These are phyloP conservation scores for Carallia pectinifolia DNA, from an alignment of 345 rosid genomes.

Conservation along the genomic window DNA sequence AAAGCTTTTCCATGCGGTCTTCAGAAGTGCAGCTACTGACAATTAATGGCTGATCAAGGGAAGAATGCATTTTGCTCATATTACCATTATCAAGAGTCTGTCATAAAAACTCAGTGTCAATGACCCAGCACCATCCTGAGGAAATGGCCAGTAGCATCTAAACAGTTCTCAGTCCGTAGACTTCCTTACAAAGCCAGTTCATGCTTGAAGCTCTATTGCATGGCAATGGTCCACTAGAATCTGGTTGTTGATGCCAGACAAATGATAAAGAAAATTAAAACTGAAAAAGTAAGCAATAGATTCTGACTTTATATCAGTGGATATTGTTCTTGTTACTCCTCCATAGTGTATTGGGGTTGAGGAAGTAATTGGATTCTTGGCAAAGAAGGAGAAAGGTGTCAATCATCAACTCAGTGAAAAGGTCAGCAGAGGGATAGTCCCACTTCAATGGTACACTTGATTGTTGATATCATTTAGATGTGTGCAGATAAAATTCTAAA, in stretches of 20 bases:
- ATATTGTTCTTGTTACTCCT: not conserved
- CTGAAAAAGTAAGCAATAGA: slow-evolving; percentile 9
- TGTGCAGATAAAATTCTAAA: no score
- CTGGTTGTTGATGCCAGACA: slow-evolving; percentile 13
- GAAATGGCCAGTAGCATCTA: slow-evolving; percentile 55
- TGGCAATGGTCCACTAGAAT: slow-evolving; percentile 11
- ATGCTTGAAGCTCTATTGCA: slow-evolving; percentile 19
- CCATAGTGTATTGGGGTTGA: not conserved
- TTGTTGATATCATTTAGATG: no score
- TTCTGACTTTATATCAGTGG: slow-evolving; percentile 1
- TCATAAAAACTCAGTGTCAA: slow-evolving; percentile 51
- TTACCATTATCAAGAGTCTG: slow-evolving; percentile 69
- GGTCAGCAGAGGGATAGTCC: not conserved
- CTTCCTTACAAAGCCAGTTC: slow-evolving; percentile 30
- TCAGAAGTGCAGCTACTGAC: slow-evolving; percentile 56
- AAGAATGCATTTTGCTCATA: slow-evolving; percentile 50
- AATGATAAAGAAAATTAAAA: slow-evolving; percentile 1
- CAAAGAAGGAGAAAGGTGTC: not conserved
- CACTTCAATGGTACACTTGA: no score
- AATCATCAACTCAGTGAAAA: not conserved
- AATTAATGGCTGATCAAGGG: slow-evolving; percentile 49
- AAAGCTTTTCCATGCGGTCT: slow-evolving; percentile 92
- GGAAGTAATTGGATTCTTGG: not conserved
- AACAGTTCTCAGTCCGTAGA: slow-evolving; percentile 45
- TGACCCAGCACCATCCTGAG: slow-evolving; percentile 47